Evolutionary conservation across 768 basidiomycete species (phyloP), one percentile per base, ranked within the genome.

Genomic region (Suillus ampliporus): DNA sequence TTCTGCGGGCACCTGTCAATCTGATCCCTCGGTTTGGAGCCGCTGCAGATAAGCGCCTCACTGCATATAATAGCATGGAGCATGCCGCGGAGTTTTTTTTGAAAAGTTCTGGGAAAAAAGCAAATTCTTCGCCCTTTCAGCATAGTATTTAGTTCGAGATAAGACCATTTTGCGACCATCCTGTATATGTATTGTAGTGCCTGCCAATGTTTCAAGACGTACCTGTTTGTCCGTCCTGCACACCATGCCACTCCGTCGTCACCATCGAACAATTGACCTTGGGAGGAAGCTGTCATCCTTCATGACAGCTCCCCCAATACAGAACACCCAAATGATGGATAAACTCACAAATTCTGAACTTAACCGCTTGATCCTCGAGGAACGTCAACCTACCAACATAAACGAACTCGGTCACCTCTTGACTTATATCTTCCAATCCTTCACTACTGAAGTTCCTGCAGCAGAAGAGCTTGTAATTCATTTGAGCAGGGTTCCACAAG

Each of bases 1-100:
- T n/a, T 34, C 59, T 76, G 3, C 57, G 68, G 4, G 66, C 63
- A 5, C 71, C 71, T n/a, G 3, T 44, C 4, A 44, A 44, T 44
- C 43, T 44, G 4, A n/a, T 44, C n/a, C n/a, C 43, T n/a, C n/a
- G 10, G 43, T 44, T 44, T n/a, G 43, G 43, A n/a, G 43, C n/a
- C 2, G 0, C 43, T 4, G 4, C 3, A 7, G 43, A 44, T 10
- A 44, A n/a, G 19, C n/a, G 4, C 43, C 43, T 44, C n/a, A 44
- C 43, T 2, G 4, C 43, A 1, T 44, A 44, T n/a, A 44, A 44
- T 44, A 10, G 43, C 15, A 2, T 44, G 0, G 43, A 44, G n/a
- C 43, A 44, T n/a, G 43, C 10, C 9, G 19, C 10, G 8, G 43
- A 44, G 43, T 44, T 44, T n/a, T 44, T 19, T 19, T n/a, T 44